phyloP scores from a whole-genome alignment of 805 yeast genomes.

The Priceomyces carsonii region DNA sequence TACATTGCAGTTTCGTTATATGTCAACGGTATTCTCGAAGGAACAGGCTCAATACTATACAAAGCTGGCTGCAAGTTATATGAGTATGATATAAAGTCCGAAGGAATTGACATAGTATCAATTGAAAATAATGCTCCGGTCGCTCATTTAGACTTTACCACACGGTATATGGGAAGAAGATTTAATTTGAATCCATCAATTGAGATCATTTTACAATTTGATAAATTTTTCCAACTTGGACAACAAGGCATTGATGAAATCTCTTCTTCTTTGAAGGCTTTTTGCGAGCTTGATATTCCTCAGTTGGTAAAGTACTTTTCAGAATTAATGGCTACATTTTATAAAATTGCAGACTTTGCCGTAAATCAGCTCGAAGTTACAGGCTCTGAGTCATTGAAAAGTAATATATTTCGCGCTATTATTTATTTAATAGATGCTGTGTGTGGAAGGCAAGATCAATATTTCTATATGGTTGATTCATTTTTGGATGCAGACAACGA shows the following conservation, averaged over 20 bases:
- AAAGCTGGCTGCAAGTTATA: conserved; percentile 48
- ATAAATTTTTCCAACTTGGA: conserved; percentile 44
- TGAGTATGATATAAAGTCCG: conserved; percentile 46
- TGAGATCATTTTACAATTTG: conserved; percentile 56
- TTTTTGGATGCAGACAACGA: conserved; percentile 38
- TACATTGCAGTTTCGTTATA: conserved; percentile 55
- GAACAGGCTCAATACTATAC: conserved; percentile 56
- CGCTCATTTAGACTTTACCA: conserved; percentile 53
- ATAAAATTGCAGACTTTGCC: conserved; percentile 30
- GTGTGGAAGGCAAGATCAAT: conserved; percentile 66
- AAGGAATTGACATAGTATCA: conserved; percentile 46
- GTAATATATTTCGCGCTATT: conserved; percentile 51
- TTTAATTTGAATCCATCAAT: conserved; percentile 60
- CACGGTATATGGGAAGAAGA: conserved; percentile 68
- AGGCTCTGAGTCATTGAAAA: conserved; percentile 31
- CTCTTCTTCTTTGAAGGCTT: conserved; percentile 45
- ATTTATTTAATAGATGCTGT: conserved; percentile 63
- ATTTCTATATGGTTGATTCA: conserved; percentile 55
- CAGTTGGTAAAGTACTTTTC: conserved; percentile 63
- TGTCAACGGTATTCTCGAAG: conserved; percentile 63
- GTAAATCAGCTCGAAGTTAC: conserved; percentile 22
- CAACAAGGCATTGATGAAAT: conserved; percentile 44
- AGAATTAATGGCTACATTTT: conserved; percentile 46
- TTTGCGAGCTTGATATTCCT: conserved; percentile 54
- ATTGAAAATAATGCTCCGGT: conserved; percentile 34